These are phyloP conservation scores for Porcisia hertigi DNA, from an alignment of 208 protist genomes.

Conservation along the genomic window DNA sequence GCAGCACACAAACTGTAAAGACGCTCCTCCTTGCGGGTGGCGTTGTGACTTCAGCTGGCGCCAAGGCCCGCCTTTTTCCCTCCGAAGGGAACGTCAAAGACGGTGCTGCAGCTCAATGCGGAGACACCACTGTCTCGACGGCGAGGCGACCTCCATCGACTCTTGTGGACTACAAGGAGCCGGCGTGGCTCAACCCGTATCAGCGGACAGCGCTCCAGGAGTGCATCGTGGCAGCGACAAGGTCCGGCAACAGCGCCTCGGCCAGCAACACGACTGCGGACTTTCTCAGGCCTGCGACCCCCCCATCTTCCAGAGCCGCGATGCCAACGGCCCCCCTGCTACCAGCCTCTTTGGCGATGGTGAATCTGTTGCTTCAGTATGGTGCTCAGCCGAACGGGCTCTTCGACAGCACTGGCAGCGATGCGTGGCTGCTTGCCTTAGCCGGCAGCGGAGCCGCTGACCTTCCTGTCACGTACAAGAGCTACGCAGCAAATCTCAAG, in stretches of 20 bases:
- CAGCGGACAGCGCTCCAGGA: constrained; percentile 73
- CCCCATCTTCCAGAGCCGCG: background rate
- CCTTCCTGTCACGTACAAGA: constrained; percentile 2
- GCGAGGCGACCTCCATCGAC: background rate
- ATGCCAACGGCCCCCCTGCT: background rate
- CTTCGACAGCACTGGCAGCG: constrained; percentile 61
- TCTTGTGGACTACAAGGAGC: constrained; percentile 68
- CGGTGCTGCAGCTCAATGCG: background rate
- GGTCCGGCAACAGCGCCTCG: background rate
- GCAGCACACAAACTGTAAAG: constrained; percentile 23
- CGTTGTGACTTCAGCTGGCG: background rate
- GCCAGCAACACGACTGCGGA: background rate
- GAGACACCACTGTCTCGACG: background rate
- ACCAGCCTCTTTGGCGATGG: constrained; percentile 21
- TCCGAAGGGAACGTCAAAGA: background rate
- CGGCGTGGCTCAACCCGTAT: constrained; percentile 41
- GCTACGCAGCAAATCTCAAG: background rate
- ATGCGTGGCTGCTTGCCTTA: constrained; percentile 76
- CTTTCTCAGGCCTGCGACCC: background rate
- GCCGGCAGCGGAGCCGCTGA: constrained; percentile 16
- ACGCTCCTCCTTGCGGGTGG: constrained; percentile 17
- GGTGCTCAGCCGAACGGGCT: constrained; percentile 62
- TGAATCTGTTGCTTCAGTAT: constrained; percentile 43
- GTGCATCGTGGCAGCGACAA: constrained; percentile 27
- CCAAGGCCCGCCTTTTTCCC: background rate